These are phyloP conservation scores for Aureobasidium subglaciale DNA, from an alignment of 2,329 filamentous ascomycete genomes.

Conservation along the genomic window DNA sequence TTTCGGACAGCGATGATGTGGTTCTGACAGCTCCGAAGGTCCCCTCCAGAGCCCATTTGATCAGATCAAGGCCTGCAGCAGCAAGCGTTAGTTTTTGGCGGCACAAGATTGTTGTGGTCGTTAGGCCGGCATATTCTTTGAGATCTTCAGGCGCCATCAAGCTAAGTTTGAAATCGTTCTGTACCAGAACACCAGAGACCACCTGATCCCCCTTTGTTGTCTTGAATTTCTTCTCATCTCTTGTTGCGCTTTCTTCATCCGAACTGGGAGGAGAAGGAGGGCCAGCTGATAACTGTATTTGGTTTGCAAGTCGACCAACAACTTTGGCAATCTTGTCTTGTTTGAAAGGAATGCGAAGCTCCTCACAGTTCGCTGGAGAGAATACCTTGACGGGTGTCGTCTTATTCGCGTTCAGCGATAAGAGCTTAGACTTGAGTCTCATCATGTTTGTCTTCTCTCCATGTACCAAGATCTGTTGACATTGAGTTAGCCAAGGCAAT, in stretches of 20 bases:
- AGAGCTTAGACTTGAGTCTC: constrained; percentile 85
- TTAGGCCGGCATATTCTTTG: constrained; percentile 92
- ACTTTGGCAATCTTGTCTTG: constrained; percentile 94
- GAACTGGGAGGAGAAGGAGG: constrained; percentile 33
- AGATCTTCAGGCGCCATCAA: constrained; percentile 96
- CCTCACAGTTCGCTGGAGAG: constrained; percentile 90
- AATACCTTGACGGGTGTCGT: constrained; percentile 81
- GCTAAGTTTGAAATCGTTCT: constrained; percentile 95
- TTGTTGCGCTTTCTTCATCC: constrained; percentile 34
- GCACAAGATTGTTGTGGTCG: constrained; percentile 88
- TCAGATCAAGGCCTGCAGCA: constrained; percentile 82
- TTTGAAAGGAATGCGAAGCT: constrained; percentile 89
- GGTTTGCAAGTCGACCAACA: constrained; percentile 76
- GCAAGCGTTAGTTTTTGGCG: constrained; percentile 83
- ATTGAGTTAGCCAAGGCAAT: neutral
- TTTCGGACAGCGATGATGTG: constrained; percentile 24
- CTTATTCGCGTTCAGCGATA: constrained; percentile 83
- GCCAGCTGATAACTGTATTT: constrained; percentile 60
- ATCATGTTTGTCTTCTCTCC: constrained; percentile 98
- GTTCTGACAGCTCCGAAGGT: constrained; percentile 75
- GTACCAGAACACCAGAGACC: constrained; percentile 84
- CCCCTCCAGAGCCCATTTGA: constrained; percentile 88
- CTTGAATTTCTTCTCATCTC: constrained; percentile 23
- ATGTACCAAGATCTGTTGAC: constrained; percentile 76
- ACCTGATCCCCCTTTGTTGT: constrained; percentile 52